Conservation (phyloP, 2,329 filamentous ascomycete species). For the Scorias spongiosa region DNA sequence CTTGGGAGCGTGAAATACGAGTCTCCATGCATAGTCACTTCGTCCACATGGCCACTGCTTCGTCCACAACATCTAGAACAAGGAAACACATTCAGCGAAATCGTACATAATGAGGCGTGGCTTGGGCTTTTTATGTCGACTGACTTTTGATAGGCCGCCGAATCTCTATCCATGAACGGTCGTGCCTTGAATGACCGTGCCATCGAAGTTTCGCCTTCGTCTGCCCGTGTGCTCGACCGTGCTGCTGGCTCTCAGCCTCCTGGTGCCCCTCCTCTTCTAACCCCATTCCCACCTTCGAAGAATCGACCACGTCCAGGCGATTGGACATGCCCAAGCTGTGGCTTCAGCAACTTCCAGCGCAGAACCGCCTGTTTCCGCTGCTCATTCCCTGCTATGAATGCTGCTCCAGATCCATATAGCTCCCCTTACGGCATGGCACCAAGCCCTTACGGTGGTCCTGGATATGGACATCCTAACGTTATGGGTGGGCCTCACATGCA, state of each 20-base stretch:
- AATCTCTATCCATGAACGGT: conserved; percentile 98
- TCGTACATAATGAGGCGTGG: too few relatives aligned
- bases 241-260: conserved; percentile 51
- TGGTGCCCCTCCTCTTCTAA: conserved; percentile 49
- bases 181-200: conserved; percentile 96
- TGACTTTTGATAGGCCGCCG: conserved; percentile 53
- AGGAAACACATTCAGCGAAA: too few relatives aligned
- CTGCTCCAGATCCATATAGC: conserved; percentile 50
- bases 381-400: conserved; percentile 89
- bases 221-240: conserved; percentile 88
- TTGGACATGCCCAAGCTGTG: conserved; percentile 97
- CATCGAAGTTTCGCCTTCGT: conserved; percentile 95
- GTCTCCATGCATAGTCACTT: too few relatives aligned
- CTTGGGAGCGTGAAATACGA: too few relatives aligned
- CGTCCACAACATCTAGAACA: too few relatives aligned
- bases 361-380: conserved; percentile 97
- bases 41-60: too few relatives aligned
- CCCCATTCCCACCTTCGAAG: conserved; percentile 95
- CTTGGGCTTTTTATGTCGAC: too few relatives aligned
- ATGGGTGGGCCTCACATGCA: conserved; percentile 63
- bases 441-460: conserved; percentile 23
- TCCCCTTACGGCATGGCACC: conserved; percentile 36
- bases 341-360: conserved; percentile 98
- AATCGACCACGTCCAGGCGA: conserved; percentile 93
- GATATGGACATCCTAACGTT: conserved; percentile 54